phyloP scores from a whole-genome alignment of 2,329 filamentous ascomycete genomes.

The Fusarium sambucinum region DNA sequence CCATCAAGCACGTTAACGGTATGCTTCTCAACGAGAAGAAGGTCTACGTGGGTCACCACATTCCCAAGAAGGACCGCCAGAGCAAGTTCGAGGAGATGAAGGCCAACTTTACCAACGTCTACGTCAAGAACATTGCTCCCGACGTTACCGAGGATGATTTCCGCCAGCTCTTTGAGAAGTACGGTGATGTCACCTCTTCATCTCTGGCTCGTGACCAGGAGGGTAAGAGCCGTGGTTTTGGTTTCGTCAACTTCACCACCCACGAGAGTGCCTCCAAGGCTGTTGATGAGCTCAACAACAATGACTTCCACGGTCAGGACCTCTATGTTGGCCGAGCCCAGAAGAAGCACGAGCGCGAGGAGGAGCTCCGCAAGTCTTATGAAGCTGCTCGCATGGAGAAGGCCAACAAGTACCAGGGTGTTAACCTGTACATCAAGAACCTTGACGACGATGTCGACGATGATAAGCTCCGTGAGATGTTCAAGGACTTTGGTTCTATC shows the following conservation, averaged over 20 bases:
- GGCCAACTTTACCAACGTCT: constrained; percentile 99
- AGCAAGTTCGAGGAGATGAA: constrained; percentile 99
- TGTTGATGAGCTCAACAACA: constrained; percentile 91
- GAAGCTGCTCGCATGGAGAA: constrained; percentile 98
- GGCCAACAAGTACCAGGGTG: constrained; percentile 98
- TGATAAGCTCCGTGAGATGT: constrained; percentile 95
- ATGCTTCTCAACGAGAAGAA: constrained; percentile 99
- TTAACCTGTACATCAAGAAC: constrained; percentile 99
- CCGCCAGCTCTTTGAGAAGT: constrained; percentile 91
- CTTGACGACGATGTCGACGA: constrained; percentile 96
- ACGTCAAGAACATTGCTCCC: constrained; percentile 95
- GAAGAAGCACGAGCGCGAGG: constrained; percentile 99
- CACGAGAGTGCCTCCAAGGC: constrained; percentile 89
- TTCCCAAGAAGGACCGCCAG: constrained; percentile 99
- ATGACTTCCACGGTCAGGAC: constrained; percentile 92
- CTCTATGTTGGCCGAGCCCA: constrained; percentile 98
- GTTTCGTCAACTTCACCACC: constrained; percentile 94
- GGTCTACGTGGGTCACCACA: constrained; percentile 99
- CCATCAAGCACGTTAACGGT: constrained; percentile 99
- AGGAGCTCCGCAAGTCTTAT: constrained; percentile 98
- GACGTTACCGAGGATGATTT: constrained; percentile 95
- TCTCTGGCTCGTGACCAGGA: constrained; percentile 90
- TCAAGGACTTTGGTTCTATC: constrained; percentile 91
- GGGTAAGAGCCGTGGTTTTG: constrained; percentile 94
- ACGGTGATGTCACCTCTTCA: constrained; percentile 93